Base-by-base conservation (phyloP, 1,139 yeast genomes). In the Spathaspora jeffriesii region DNA sequence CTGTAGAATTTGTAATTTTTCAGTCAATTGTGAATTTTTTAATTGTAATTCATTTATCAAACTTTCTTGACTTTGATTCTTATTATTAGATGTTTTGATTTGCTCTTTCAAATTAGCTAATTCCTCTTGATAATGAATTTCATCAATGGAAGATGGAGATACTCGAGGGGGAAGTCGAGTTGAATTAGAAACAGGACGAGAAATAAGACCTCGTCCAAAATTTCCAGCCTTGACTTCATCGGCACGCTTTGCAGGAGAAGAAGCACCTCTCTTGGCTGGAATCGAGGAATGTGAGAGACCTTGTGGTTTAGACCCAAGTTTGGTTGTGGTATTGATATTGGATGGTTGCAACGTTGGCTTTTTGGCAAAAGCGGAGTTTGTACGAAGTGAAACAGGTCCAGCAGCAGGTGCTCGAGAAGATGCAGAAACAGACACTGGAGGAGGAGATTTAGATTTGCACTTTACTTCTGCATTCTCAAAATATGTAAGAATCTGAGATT, bases 181-280 rank as follows among this genome's bases (percentile, higher is more conserved):
- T 18, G 38, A 34, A 25, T 38, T n/a, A 13, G 23, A 13, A 25
- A 31, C 30, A n/a, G 45, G 42, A 45, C 78, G 60, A 1, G 73
- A 71, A 0, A 78, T 69, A 30, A 74, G 60, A 7, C 76, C 68
- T 43, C 76, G 61, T 1, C 73, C 70, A 45, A 56, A 59, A 11
- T 70, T 60, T 0, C 69, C 53, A 2, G 62, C 62, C 50, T 69
- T 69, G 8, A 63, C 56, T 2, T 56, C 51, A 45, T 62, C 62
- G 11, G 23, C 21, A 25, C 79, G 65, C 54, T 82, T 84, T 25
- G 81, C 75, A 0, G 91, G 91, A 0, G 90, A 84, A 0, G 87
- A 71, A 0, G 90, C 87, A 0, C 78, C 73, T 53, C 92, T 70
- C 55, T 85, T 85, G 2, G 86, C 71, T 2, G 90, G 91, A 14